Base-by-base conservation (phyloP, 164 flowering plant genomes). In the Brasenia schreberi region DNA sequence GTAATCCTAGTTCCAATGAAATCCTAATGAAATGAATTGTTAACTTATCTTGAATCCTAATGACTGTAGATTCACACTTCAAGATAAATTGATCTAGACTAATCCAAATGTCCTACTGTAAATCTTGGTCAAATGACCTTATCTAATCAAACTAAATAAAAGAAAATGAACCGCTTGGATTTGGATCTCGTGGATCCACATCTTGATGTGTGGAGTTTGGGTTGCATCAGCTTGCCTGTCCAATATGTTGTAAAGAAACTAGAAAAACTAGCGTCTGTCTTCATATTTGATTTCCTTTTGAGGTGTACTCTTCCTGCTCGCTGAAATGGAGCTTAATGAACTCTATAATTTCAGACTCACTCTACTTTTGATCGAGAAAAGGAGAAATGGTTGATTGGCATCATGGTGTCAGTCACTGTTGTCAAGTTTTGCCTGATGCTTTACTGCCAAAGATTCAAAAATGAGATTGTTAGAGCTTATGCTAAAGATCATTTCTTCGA, bases 401-500 rank as follows among this genome's bases (percentile, higher is more conserved):
- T 89, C 4, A 89, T 89, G 93, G 76, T 78, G 7, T 74, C 83
- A 3, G 96, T 87, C 4, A 87, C 92, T 3, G 69, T 78, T 7
- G 81, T 85, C 62, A 85, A 85, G 73, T 81, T 89, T 64, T 7
- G 65, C 10, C 82, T 89, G 7, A 80, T 84, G 84, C n/a, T 89
- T 5, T 87, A 84, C 49, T 89, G 92, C 53, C 81, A 84, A 5
- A 73, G 79, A 65, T 87, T 87, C 75, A 77, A 77, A 7, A 89
- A 89, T 19, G 87, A 85, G 64, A 87, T 87, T 3, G 85, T 89
- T 16, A 73, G 79, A 70, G 85, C 96, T 44, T 89, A 89, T 65
- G 92, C 96, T 7, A 83, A 83, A 71, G 92, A 89, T 66, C 96
- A 87, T 75, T 71, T 89, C 63, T 87, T 87, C 49, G 90, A 87